phyloP scores from a whole-genome alignment of 2,329 filamentous ascomycete genomes.

The Fusarium sp. region DNA sequence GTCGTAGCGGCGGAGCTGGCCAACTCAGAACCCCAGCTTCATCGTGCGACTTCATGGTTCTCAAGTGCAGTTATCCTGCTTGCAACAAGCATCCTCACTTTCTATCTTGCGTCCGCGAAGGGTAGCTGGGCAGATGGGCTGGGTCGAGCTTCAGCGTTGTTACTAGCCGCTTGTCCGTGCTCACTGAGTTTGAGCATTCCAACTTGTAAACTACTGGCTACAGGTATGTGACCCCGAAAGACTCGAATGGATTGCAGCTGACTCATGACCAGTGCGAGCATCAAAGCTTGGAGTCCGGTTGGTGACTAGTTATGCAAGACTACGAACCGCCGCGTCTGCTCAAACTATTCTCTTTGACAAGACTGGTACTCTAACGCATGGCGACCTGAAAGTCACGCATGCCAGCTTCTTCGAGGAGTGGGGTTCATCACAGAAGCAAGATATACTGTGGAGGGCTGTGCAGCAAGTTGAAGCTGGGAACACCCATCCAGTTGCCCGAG shows the following conservation, averaged over 20 bases:
- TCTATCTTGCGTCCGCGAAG: not conserved
- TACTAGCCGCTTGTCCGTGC: not conserved
- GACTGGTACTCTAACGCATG: not conserved
- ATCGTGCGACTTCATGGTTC: not conserved
- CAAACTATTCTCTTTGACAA: not conserved
- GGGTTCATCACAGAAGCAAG: not conserved
- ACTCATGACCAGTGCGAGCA: not conserved
- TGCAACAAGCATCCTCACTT: accelerated
- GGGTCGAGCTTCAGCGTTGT: not conserved
- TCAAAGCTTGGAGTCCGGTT: not conserved
- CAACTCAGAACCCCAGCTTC: not conserved
- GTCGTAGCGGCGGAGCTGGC: not conserved
- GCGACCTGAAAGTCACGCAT: not conserved
- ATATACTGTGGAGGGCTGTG: not conserved
- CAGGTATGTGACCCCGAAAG: accelerated
- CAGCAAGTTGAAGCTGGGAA: not conserved
- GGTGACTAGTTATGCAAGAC: not conserved
- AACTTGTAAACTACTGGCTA: not conserved
- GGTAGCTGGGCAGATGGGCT: not conserved
- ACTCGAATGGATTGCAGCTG: not conserved
- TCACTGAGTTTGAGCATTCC: not conserved
- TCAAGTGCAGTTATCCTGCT: not conserved
- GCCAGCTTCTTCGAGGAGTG: not conserved
- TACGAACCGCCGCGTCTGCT: not conserved
- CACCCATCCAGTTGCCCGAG: not conserved